Base-by-base conservation (phyloP, 2,329 filamentous ascomycete genomes). In the Talaromyces sp. region DNA sequence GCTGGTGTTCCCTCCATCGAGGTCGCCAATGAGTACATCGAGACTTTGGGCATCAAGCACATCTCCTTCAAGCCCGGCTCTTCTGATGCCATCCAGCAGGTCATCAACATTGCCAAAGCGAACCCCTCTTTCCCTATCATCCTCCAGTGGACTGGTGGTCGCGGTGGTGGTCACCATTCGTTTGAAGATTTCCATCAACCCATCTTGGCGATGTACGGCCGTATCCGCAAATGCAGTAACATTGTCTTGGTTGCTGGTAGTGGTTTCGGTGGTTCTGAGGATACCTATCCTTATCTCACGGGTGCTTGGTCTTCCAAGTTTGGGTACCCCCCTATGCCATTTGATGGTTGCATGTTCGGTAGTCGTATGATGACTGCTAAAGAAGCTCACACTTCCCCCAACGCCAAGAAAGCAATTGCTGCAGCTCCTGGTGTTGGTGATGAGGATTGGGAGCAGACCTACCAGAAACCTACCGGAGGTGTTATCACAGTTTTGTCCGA, bases 401-500 rank as follows among this genome's bases (percentile, higher is more conserved):
- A 88, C 67, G 93, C 92, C 62, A 97, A 97, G 83, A 87, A 95
- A 79, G 92, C 93, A 43, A 97, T 97, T 72, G 89, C 91, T 45
- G 91, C 93, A 67, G 92, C 93, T 3, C 86, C 89, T 67, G 93
- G 93, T 76, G 83, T 97, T 41, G 90, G 90, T 60, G 93, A 97
- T 73, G 79, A 78, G 67, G 85, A 94, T 70, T 97, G 93, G 93
- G 93, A 97, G 80, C 89, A 93, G 81, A 96, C 92, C 5, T 97
- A 97, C 83, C 92, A 94, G 82, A 92, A 91, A 19, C 85, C 93
- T 31, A 90, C 93, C 65, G 95, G 95, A 73, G 95, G 95, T 76
- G 88, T 99, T 68, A 94, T 99, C 73, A 99, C 95, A 33, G 95
- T 99, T 58, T 88, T 93, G 69, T 99, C 95, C 1, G 95, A 99